Percentiles rank a stretch among this genome's conserved stretches.
phyloP scores from a whole-genome alignment of 2,329 filamentous ascomycete genomes.

The Claviceps sp. region DNA sequence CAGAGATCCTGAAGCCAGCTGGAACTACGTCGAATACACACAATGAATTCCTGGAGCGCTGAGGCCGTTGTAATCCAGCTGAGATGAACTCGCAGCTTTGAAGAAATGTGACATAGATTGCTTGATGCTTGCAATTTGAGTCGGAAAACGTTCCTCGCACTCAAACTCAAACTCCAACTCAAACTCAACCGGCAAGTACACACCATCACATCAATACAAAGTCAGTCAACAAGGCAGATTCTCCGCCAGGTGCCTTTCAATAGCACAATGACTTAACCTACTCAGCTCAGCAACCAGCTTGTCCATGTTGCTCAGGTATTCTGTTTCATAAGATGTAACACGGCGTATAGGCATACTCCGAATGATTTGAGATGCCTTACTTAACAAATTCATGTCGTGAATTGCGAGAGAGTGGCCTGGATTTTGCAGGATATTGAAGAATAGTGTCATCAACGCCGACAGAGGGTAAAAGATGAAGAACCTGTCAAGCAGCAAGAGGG shows the following conservation, averaged over 20 bases:
- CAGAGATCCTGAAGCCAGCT: not conserved
- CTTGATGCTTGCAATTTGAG: not conserved
- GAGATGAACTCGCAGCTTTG: not conserved
- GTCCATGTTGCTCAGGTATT: slow-evolving; percentile 27
- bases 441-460: slow-evolving; percentile 38
- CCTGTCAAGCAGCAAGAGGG: slow-evolving; percentile 20
- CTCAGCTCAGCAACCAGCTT: slow-evolving; percentile 31
- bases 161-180: not conserved
- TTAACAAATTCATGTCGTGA: slow-evolving; percentile 33
- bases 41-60: not conserved
- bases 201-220: not conserved
- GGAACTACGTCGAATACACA: not conserved
- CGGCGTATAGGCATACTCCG: slow-evolving; percentile 21
- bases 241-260: slow-evolving; percentile 23
- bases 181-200: not conserved
- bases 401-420: slow-evolving; percentile 29
- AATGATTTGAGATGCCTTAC: slow-evolving; percentile 28
- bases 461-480: slow-evolving; percentile 43
- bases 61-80: not conserved
- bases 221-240: not conserved
- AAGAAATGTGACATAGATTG: not conserved
- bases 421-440: slow-evolving; percentile 38
- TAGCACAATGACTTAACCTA: slow-evolving; percentile 28
- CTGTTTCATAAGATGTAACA: slow-evolving; percentile 21
- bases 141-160: not conserved